phyloP scores from a whole-genome alignment of 257 asterid genomes.

The Fraxinus excelsior region DNA sequence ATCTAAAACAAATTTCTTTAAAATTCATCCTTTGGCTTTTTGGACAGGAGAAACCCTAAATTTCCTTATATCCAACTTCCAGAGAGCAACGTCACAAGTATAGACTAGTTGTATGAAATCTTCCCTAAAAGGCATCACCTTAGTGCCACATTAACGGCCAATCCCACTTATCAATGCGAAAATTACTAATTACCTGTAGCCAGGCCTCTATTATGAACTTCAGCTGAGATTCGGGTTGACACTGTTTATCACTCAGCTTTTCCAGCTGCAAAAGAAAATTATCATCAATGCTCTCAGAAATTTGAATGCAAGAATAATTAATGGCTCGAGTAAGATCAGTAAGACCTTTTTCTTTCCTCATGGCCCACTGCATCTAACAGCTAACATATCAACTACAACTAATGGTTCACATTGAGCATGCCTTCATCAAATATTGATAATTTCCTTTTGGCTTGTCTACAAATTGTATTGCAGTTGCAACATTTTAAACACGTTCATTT shows the following conservation, averaged over 20 bases:
- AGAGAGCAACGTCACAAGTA: background rate
- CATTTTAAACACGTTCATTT: background rate
- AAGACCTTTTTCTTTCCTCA: background rate
- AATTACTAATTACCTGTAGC: constrained; percentile 66
- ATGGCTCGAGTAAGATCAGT: background rate
- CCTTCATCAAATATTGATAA: background rate
- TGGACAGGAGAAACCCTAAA: background rate
- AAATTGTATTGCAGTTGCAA: background rate
- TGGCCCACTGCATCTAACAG: background rate
- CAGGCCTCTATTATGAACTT: constrained; percentile 95
- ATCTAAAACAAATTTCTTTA: constrained; percentile 12
- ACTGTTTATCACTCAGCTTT: constrained; percentile 78
- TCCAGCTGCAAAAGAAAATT: constrained; percentile 65
- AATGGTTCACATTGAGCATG: background rate
- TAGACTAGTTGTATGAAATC: background rate
- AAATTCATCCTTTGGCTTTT: background rate
- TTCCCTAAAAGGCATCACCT: constrained; percentile 10
- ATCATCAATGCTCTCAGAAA: constrained; percentile 19
- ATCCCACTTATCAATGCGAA: constrained; percentile 8
- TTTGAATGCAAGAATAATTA: background rate
- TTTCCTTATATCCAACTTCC: constrained; percentile 1
- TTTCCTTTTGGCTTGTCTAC: background rate
- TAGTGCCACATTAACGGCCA: constrained; percentile 10
- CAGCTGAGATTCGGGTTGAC: constrained; percentile 95
- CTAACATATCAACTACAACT: background rate